phyloP scores from a whole-genome alignment of 169 alveolate species.

The Babesia caballi region DNA sequence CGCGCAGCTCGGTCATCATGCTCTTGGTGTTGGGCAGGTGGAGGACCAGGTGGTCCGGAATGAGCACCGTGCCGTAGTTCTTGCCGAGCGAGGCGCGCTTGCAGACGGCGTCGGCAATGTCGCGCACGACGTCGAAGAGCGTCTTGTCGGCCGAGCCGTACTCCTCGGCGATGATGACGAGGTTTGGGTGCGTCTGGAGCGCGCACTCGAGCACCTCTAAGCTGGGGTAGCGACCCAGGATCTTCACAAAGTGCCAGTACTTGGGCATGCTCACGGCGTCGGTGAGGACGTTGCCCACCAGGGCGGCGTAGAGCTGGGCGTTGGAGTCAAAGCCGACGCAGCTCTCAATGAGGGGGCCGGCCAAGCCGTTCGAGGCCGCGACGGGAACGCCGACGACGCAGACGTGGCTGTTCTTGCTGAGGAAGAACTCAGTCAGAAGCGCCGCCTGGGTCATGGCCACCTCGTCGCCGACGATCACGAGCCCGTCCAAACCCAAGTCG shows the following conservation, averaged over 20 bases:
- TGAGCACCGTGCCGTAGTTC: slow-evolving; percentile 93
- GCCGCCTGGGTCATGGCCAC: slow-evolving; percentile 93
- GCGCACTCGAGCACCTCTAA: slow-evolving; percentile 94
- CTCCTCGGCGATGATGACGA: slow-evolving; percentile 93
- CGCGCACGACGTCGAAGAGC: slow-evolving; percentile 89
- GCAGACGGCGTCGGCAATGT: slow-evolving; percentile 93
- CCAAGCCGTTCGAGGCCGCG: slow-evolving; percentile 91
- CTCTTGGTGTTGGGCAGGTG: slow-evolving; percentile 92
- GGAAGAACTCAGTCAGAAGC: slow-evolving; percentile 86
- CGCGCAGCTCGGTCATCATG: slow-evolving; percentile 87
- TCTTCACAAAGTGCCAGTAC: slow-evolving; percentile 96
- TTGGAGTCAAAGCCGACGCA: slow-evolving; percentile 97
- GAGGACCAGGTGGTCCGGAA: slow-evolving; percentile 95
- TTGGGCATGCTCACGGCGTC: slow-evolving; percentile 97
- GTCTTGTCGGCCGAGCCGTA: slow-evolving; percentile 92
- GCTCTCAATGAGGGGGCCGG: slow-evolving; percentile 87
- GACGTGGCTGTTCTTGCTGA: slow-evolving; percentile 81
- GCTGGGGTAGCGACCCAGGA: slow-evolving; percentile 97
- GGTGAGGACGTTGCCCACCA: slow-evolving; percentile 96
- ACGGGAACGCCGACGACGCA: slow-evolving; percentile 94
- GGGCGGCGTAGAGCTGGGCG: slow-evolving; percentile 92
- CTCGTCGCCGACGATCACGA: slow-evolving; percentile 95
- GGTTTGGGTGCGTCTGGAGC: slow-evolving; percentile 95
- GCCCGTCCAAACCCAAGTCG: slow-evolving; percentile 86
- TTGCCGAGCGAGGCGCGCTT: slow-evolving; percentile 91